Percentiles rank a stretch among this genome's conserved stretches.
Evolutionary conservation across 140 eudicot genomes (phyloP).

Genomic region (Cichorium intybus): DNA sequence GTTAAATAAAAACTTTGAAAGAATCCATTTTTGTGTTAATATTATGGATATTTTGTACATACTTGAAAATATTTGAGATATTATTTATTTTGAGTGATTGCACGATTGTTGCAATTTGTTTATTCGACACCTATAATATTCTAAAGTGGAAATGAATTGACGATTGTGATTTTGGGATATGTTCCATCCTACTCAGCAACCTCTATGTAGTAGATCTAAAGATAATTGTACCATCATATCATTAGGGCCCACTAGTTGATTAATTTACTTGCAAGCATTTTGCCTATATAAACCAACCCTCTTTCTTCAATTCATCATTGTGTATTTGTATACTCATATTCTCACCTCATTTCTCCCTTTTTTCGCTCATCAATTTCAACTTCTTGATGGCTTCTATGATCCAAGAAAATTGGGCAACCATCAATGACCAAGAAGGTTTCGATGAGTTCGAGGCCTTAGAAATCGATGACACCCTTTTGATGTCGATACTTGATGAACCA

Average conservation of each 20-base stretch:
- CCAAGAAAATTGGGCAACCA: slow-evolving; percentile 36
- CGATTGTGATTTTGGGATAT: slow-evolving; percentile 20
- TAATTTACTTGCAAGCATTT: slow-evolving; percentile 12
- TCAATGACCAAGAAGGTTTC: slow-evolving; percentile 23
- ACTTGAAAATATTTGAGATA: not conserved
- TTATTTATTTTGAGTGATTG: not conserved
- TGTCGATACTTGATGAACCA: slow-evolving; percentile 65
- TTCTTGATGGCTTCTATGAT: slow-evolving; percentile 52
- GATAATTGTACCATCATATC: slow-evolving; percentile 38
- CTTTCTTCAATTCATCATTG: slow-evolving; percentile 23
- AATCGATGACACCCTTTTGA: slow-evolving; percentile 41
- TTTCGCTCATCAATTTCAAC: not conserved
- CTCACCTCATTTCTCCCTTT: not conserved
- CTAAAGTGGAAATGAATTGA: slow-evolving; percentile 18
- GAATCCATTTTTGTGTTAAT: too few species aligned
- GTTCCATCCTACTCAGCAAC: slow-evolving; percentile 36
- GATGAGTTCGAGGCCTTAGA: slow-evolving; percentile 30
- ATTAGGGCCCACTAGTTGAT: slow-evolving; percentile 22
- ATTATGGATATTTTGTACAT: not conserved
- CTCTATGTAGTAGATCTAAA: slow-evolving; percentile 28
- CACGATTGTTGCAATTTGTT: not conserved
- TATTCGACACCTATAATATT: slow-evolving; percentile 15
- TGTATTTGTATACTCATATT: slow-evolving; percentile 21
- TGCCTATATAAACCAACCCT: slow-evolving; percentile 28
- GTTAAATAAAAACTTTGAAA: too few species aligned